Percentiles rank a stretch among this genome's conserved stretches.
These are phyloP conservation scores for Porphyrellus sp. DNA, from an alignment of 1,284 basidiomycete genomes.

Conservation along the genomic window DNA sequence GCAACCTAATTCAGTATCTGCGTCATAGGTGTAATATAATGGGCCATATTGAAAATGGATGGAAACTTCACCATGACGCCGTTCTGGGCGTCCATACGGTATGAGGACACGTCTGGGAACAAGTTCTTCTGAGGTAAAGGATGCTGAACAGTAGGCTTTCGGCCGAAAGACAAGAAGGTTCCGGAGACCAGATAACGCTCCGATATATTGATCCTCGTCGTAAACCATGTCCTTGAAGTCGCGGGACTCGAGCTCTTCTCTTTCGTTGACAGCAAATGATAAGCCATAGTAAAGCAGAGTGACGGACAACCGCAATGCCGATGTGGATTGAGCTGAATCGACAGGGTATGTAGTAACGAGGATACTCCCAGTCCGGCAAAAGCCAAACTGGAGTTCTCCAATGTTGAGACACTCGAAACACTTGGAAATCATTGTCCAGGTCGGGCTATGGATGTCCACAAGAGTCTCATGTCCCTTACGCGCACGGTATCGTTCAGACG, in stretches of 20 bases:
- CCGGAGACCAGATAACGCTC: neutral
- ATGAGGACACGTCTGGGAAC: neutral
- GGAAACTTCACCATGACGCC: neutral
- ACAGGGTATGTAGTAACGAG: neutral
- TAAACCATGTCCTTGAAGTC: neutral
- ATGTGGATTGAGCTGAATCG: neutral
- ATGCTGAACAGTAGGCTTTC: neutral
- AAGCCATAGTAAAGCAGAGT: neutral
- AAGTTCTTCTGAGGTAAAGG: neutral
- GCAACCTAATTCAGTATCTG: neutral
- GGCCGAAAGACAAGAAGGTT: neutral
- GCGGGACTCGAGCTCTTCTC: neutral
- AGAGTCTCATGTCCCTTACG: slow-evolving; percentile 3
- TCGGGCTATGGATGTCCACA: slow-evolving; percentile 6
- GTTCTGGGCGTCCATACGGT: neutral
- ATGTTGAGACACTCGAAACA: neutral
- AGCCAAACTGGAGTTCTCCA: too few species aligned
- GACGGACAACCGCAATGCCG: neutral
- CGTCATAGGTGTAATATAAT: neutral
- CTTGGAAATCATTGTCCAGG: neutral
- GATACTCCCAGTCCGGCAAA: neutral
- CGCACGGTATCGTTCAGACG: neutral
- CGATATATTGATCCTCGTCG: neutral
- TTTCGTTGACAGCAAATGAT: neutral
- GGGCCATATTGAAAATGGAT: neutral